Evolutionary conservation across 2,329 filamentous ascomycete species (phyloP).

Genomic region (Trichoderma brevicompactum): DNA sequence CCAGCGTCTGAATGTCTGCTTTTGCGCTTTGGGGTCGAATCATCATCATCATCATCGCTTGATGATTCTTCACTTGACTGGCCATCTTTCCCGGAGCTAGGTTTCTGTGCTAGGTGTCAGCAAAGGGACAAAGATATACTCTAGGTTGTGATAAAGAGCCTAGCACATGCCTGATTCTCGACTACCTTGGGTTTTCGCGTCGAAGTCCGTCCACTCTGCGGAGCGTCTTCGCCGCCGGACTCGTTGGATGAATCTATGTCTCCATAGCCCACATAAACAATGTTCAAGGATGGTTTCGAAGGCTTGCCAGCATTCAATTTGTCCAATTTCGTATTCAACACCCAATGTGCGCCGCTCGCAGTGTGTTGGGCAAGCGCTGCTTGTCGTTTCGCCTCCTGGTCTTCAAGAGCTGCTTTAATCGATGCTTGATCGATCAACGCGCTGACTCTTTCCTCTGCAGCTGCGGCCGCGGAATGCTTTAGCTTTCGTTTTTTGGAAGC

Average conservation of each 20-base stretch:
- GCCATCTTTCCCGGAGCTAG: conserved; percentile 30
- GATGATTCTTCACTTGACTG: conserved; percentile 39
- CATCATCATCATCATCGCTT: conserved; percentile 35
- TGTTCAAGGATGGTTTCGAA: conserved; percentile 50
- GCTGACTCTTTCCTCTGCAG: conserved; percentile 45
- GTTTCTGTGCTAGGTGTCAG: conserved; percentile 22
- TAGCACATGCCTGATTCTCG: conserved; percentile 7
- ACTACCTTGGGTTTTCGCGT: conserved; percentile 26
- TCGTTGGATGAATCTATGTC: conserved; percentile 52
- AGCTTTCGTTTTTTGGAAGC: conserved; percentile 67
- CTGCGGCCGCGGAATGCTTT: conserved; percentile 35
- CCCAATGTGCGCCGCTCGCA: conserved; percentile 75
- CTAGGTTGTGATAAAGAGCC: not conserved
- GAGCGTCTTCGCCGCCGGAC: conserved; percentile 43
- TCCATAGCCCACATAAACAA: conserved; percentile 63
- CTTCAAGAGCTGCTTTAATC: conserved; percentile 65
- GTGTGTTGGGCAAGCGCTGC: conserved; percentile 65
- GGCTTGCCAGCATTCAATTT: conserved; percentile 36
- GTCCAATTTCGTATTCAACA: conserved; percentile 58
- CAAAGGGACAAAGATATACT: conserved; percentile 2
- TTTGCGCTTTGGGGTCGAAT: conserved; percentile 36
- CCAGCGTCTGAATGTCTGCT: conserved; percentile 37
- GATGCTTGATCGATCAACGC: conserved; percentile 59
- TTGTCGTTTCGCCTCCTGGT: conserved; percentile 68
- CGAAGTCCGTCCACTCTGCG: conserved; percentile 44